Percentiles rank a stretch among this genome's conserved stretches.
Evolutionary conservation across 2,329 filamentous ascomycete genomes (phyloP).

Genomic region (Hymenoscyphus albidus): DNA sequence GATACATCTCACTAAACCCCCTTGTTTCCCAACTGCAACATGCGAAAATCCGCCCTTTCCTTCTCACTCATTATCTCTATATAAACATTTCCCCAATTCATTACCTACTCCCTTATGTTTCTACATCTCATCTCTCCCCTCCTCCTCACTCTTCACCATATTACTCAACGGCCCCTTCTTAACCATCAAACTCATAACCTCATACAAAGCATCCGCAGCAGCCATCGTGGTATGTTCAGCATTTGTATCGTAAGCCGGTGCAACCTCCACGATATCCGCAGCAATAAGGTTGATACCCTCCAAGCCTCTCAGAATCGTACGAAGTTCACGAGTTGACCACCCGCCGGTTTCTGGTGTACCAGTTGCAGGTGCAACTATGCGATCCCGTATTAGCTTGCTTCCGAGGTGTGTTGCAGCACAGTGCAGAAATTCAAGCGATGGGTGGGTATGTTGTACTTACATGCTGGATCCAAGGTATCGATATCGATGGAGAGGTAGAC

Average conservation of each 20-base stretch:
- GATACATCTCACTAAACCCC: not conserved
- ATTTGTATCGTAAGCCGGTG: constrained; percentile 69
- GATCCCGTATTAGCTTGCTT: not conserved
- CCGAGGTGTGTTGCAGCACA: not conserved
- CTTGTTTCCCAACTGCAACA: not conserved
- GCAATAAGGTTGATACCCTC: constrained; percentile 67
- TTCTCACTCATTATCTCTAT: not conserved
- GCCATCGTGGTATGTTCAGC: constrained; percentile 72
- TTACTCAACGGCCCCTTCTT: constrained; percentile 67
- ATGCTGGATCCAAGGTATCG: constrained; percentile 81
- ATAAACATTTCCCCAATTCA: not conserved
- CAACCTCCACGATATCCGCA: constrained; percentile 71
- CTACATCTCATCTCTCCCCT: constrained; percentile 25
- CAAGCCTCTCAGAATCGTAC: constrained; percentile 66
- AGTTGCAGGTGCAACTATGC: constrained; percentile 62
- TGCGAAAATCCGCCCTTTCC: too few relatives aligned
- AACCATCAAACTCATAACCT: constrained; percentile 79
- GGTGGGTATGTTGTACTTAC: constrained; percentile 38
- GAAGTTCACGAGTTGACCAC: constrained; percentile 69
- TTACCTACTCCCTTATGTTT: not conserved
- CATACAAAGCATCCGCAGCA: constrained; percentile 66
- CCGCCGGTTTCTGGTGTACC: constrained; percentile 74
- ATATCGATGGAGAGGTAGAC: constrained; percentile 85
- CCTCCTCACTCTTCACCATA: constrained; percentile 34
- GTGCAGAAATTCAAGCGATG: constrained; percentile 16